A percentile compares a stretch with the other conserved stretches of the same genome.
These are phyloP conservation scores for Ceratocystis albifundus DNA, from an alignment of 2,329 filamentous ascomycete species.

Conservation along the genomic window DNA sequence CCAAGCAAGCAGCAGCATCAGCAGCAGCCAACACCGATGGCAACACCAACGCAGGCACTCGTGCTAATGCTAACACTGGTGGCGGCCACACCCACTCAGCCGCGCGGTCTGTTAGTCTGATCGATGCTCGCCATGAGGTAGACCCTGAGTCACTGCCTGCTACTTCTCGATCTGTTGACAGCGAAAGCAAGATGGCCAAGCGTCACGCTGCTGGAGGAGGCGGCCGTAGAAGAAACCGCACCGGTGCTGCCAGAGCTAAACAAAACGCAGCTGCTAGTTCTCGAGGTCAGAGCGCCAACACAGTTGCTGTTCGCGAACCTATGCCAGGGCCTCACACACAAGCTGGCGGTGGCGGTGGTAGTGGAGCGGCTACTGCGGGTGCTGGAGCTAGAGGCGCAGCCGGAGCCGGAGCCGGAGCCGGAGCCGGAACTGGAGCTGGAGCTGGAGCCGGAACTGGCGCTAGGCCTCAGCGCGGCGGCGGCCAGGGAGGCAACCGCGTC, in stretches of 20 bases:
- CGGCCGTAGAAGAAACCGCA: constrained; percentile 13
- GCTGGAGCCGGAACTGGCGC: no score
- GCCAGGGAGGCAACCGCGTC: constrained; percentile 14
- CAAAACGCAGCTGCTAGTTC: not conserved
- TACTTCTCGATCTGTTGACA: not conserved
- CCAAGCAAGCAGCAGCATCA: not conserved
- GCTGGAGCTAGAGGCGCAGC: no score
- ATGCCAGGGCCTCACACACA: not conserved
- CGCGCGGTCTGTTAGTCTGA: not conserved
- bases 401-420: no score
- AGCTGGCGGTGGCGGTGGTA: no score
- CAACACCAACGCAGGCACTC: not conserved
- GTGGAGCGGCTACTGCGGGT: no score
- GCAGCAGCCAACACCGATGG: not conserved
- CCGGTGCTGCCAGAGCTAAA: not conserved
- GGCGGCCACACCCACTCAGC: not conserved
- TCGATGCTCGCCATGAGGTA: not conserved
- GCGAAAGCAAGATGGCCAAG: not conserved
- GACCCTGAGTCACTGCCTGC: not conserved
- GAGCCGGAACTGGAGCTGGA: no score
- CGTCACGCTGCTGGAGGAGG: not conserved
- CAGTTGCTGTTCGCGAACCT: not conserved
- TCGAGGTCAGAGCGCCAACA: constrained; percentile 5
- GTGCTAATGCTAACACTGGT: not conserved
- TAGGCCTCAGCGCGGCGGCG: not conserved